A percentile compares a stretch with the other conserved stretches of the same genome.
Evolutionary conservation across 2,329 filamentous ascomycete species (phyloP).

Genomic region (Fusarium aywerte): DNA sequence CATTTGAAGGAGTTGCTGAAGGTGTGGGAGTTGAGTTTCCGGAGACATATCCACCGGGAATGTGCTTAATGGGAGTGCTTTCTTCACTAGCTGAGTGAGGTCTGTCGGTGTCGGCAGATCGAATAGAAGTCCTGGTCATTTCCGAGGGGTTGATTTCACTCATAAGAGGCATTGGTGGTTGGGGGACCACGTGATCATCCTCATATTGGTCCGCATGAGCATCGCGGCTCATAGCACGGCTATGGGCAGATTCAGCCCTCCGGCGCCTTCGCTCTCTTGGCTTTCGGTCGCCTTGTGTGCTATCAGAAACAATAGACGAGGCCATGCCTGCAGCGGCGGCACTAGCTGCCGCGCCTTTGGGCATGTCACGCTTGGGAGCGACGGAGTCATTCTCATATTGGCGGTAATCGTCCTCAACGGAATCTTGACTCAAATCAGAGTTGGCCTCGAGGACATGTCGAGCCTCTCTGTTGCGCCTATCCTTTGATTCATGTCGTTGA

Average conservation of each 20-base stretch:
- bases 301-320: constrained; percentile 51
- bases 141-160: constrained; percentile 90
- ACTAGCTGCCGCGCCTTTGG: constrained; percentile 59
- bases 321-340: constrained; percentile 56
- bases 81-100: constrained; percentile 75
- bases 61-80: constrained; percentile 69
- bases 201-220: constrained; percentile 63
- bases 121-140: constrained; percentile 85
- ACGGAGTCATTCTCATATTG: constrained; percentile 53
- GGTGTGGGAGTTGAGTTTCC: constrained; percentile 72
- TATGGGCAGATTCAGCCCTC: constrained; percentile 61
- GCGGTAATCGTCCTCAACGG: constrained; percentile 53
- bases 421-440: constrained; percentile 61
- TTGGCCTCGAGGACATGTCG: constrained; percentile 65
- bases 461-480: constrained; percentile 63
- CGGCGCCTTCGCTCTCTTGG: constrained; percentile 63
- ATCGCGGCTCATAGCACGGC: constrained; percentile 57
- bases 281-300: constrained; percentile 62
- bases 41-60: constrained; percentile 70
- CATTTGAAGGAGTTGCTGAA: constrained; percentile 62
- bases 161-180: constrained; percentile 85
- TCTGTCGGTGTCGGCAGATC: constrained; percentile 81
- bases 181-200: constrained; percentile 66
- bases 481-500: constrained; percentile 60
- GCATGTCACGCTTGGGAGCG: constrained; percentile 59